Evolutionary conservation across 768 basidiomycete species (phyloP).

Genomic region (Agaricus sinodeliciosus): DNA sequence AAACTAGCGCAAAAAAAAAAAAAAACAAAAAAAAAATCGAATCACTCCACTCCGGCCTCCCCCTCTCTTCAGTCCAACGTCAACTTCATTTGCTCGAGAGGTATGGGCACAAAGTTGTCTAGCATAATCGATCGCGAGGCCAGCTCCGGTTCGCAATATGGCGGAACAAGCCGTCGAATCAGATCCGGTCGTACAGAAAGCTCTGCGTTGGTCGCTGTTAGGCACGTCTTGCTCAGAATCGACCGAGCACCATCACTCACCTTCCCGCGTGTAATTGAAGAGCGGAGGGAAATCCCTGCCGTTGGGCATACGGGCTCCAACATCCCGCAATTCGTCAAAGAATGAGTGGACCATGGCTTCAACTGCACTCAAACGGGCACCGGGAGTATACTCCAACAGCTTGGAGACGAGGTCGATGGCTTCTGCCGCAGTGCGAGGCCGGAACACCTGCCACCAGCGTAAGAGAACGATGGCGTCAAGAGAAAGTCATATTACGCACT

Average conservation of each 20-base stretch:
- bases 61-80: conserved; percentile 69
- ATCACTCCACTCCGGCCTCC: conserved; percentile 10
- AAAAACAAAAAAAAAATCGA: conserved; percentile 5
- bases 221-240: background rate
- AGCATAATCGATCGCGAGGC: conserved; percentile 79
- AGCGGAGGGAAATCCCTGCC: conserved; percentile 92
- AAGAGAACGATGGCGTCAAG: background rate
- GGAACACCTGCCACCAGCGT: conserved; percentile 72
- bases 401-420: conserved; percentile 95
- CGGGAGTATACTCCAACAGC: conserved; percentile 97
- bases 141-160: conserved; percentile 86
- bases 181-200: conserved; percentile 94
- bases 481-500: conserved; percentile 34
- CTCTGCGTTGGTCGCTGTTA: conserved; percentile 43
- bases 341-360: conserved; percentile 93
- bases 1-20: conserved; percentile 17
- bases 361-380: conserved; percentile 81
- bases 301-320: conserved; percentile 93
- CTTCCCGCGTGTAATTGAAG: conserved; percentile 95
- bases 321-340: conserved; percentile 92
- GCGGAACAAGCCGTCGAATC: conserved; percentile 85
- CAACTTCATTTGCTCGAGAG: conserved; percentile 91
- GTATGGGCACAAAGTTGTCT: conserved; percentile 94
- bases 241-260: conserved; percentile 38
- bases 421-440: conserved; percentile 92